phyloP scores from a whole-genome alignment of 805 yeast genomes.

The Kodamaea neixiangensis region DNA sequence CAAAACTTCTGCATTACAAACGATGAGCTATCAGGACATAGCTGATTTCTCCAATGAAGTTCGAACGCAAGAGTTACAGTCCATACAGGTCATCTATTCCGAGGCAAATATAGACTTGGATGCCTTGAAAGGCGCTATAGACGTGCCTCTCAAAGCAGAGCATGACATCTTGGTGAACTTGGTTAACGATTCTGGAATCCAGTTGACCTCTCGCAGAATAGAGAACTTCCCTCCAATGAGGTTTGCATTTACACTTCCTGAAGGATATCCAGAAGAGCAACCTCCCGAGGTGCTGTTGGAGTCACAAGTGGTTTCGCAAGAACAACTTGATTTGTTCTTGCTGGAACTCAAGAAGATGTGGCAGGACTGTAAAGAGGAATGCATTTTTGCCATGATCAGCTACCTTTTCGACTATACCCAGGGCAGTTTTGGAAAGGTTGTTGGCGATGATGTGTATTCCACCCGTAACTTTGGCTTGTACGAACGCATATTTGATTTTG shows the following conservation, averaged over 20 bases:
- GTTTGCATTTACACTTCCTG: slow-evolving; percentile 32
- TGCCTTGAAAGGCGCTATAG: slow-evolving; percentile 23
- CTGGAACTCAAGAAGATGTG: slow-evolving; percentile 30
- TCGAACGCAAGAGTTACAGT: slow-evolving; percentile 40
- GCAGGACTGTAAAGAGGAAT: slow-evolving; percentile 36
- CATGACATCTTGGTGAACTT: slow-evolving; percentile 16
- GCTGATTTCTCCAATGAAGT: slow-evolving; percentile 21
- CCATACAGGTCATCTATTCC: slow-evolving; percentile 44
- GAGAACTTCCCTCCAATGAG: slow-evolving; percentile 32
- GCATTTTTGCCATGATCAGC: slow-evolving; percentile 48
- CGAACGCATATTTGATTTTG: slow-evolving; percentile 17
- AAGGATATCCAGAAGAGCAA: slow-evolving; percentile 32
- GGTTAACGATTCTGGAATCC: neutral
- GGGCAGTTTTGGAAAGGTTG: slow-evolving; percentile 12
- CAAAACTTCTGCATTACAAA: neutral
- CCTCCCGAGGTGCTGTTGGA: slow-evolving; percentile 28
- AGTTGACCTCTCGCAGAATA: slow-evolving; percentile 13
- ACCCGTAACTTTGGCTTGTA: slow-evolving; percentile 2
- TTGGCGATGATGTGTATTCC: slow-evolving; percentile 5
- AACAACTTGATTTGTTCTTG: slow-evolving; percentile 16
- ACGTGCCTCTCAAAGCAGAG: slow-evolving; percentile 27
- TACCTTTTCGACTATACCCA: slow-evolving; percentile 29
- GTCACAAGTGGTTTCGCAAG: slow-evolving; percentile 31
- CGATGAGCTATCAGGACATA: neutral
- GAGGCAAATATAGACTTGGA: slow-evolving; percentile 23